Base-by-base conservation (phyloP, 441 rosid genomes). In the Hura crepitans region DNA sequence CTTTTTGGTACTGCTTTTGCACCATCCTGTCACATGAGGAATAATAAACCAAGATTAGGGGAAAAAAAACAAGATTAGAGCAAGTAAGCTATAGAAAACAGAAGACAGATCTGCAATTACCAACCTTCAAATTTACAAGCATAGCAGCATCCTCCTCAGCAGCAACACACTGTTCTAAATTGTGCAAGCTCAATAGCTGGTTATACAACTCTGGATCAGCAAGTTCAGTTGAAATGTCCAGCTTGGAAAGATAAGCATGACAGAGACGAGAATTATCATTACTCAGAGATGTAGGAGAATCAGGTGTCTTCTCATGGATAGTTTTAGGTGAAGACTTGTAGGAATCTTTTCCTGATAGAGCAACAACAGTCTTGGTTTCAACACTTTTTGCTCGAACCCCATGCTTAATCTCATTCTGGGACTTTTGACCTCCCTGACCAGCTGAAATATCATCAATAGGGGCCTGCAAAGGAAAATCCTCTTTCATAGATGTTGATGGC, bases 221-320 rank as follows among this genome's bases (percentile, higher is more conserved):
- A 74, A 95, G 96, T 71, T 92, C 92, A 49, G 80, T 70, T 6
- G 99, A 90, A 72, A 95, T 81, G 82, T 95, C 97, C 66, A 95
- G 86, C 83, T 84, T 89, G 53, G 96, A 90, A 43, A 93, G 89
- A 85, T 93, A 91, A 66, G 81, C 82, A 65, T 69, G 64, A 65
- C 76, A 66, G 76, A 71, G 70, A 50, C 62, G 72, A 65, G 37
- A 58, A 68, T 63, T 72, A 60, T 78, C 82, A 59, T 28, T 73
- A 54, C 60, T 77, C 18, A 83, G 71, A 11, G 53, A n/a, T 75
- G 76, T 83, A 66, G 80, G 76, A 77, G 79, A 79, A 72, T 72
- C 87, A 67, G 78, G 65, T 23, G 70, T 75, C 77, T 58, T 80
- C 77, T 85, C 88, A 35, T 20, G 60, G 11, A 72, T 45, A 49